Percentiles rank a stretch among this genome's conserved stretches.
These are phyloP conservation scores for Didymella pomorum DNA, from an alignment of 2,329 filamentous ascomycete species.

Conservation along the genomic window DNA sequence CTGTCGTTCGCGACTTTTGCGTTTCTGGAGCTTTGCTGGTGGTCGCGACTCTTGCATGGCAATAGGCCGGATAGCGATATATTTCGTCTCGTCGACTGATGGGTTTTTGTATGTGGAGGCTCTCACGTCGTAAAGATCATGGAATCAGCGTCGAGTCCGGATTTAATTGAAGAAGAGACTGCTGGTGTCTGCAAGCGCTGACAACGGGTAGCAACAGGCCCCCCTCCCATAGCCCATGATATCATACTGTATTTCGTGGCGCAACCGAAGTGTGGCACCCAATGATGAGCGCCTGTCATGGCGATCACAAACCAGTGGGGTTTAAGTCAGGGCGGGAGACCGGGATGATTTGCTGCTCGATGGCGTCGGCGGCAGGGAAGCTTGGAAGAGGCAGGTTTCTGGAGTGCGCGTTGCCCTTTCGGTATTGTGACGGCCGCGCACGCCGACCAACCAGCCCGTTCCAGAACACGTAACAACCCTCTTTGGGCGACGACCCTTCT, in stretches of 20 bases:
- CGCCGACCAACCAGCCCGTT: constrained; percentile 4
- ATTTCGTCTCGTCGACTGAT: not conserved
- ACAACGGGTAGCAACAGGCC: constrained; percentile 15
- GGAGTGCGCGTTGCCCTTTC: constrained; percentile 12
- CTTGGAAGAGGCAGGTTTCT: constrained; percentile 25
- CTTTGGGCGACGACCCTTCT: not conserved
- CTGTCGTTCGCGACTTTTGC: constrained; percentile 42
- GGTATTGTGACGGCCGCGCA: constrained; percentile 1
- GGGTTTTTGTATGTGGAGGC: not conserved
- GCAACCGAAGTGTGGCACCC: constrained; percentile 33
- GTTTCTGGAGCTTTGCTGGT: constrained; percentile 44
- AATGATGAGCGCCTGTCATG: constrained; percentile 21
- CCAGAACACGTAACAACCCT: not conserved
- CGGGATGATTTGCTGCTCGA: constrained; percentile 32
- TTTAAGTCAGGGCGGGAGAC: constrained; percentile 27
- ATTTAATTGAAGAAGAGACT: constrained; percentile 9
- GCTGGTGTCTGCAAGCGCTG: constrained; percentile 8
- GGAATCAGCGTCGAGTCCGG: not conserved
- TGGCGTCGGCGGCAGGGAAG: constrained; percentile 28
- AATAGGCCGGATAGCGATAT: not conserved
- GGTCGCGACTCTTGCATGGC: constrained; percentile 36
- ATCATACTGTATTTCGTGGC: constrained; percentile 37
- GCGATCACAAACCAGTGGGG: constrained; percentile 27
- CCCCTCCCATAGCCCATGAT: constrained; percentile 32
- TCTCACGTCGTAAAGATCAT: not conserved